Evolutionary conservation across 306 rosid genomes (phyloP).

Genomic region (Cicer cuneatum): DNA sequence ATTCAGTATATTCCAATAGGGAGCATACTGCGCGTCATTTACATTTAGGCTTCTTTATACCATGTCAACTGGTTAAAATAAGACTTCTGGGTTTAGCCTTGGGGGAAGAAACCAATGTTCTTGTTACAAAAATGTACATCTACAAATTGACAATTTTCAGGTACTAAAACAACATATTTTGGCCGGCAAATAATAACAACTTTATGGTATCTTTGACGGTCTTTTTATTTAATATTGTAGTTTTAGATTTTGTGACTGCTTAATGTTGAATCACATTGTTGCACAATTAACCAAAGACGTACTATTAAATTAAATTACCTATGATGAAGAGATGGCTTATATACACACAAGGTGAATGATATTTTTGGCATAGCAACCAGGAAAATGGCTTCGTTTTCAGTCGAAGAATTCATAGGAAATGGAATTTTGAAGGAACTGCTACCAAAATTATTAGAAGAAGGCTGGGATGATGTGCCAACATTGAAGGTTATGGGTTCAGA

Average conservation of each 20-base stretch:
- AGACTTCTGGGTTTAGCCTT: no score
- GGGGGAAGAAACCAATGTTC: conserved; percentile 1
- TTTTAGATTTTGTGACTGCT: not conserved
- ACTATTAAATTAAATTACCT: conserved; percentile 11
- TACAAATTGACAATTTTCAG: conserved; percentile 26
- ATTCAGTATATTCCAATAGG: no score
- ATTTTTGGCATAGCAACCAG: conserved; percentile 21
- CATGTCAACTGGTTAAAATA: no score
- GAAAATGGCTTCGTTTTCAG: conserved; percentile 80
- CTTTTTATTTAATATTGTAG: not conserved
- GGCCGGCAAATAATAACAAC: conserved; percentile 58
- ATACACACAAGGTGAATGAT: conserved; percentile 9
- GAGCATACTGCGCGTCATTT: no score
- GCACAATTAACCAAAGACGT: conserved; percentile 1
- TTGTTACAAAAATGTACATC: not conserved
- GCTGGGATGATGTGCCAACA: conserved; percentile 95
- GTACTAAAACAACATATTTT: conserved; percentile 40
- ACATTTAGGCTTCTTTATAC: no score
- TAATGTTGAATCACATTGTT: no score
- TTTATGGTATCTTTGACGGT: no score
- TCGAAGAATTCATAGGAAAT: conserved; percentile 81
- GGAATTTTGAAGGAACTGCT: conserved; percentile 74
- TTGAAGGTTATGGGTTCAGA: conserved; percentile 78
- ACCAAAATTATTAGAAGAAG: conserved; percentile 75
- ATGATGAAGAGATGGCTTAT: conserved; percentile 28